Evolutionary conservation across 2,329 filamentous ascomycete genomes (phyloP), one percentile per base, ranked within the genome.

Genomic region (Thelonectria olida): DNA sequence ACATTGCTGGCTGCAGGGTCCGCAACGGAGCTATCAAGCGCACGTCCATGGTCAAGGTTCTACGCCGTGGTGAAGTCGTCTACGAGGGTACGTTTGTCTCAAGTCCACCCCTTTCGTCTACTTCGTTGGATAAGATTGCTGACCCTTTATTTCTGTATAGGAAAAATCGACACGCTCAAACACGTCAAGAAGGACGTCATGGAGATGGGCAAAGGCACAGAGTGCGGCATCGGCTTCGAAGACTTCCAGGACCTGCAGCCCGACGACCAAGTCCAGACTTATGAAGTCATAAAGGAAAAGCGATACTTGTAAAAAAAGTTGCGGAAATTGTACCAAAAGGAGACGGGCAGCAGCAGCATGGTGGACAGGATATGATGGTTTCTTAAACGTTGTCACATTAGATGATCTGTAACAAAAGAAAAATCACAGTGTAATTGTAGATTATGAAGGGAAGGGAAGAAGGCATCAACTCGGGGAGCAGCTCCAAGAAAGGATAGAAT

Each of bases 121-220:
- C 36, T 19, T 39, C 2, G 15, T 47, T n/a, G n/a, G n/a, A 19
- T 9, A 8, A 19, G 19, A n/a, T 49, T 70, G 59, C 66, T 67
- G 55, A 72, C 56, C 55, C 20, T 13, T 36, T 42, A 15, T 3
- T 41, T 39, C 0, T 28, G 20, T 58, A 25, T 19, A 97, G 95
- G 94, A 67, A 85, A 84, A 52, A 86, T 98, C 42, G 85, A 88
- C 17, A 92, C 92, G 1, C 87, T 99, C 60, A 97, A 96, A 80
- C 92, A 96, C 72, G 88, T 91, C 76, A 97, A 98, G 84, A 96
- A 96, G 76, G 92, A 97, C 67, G 92, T 96, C 27, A 82, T 83
- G 45, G 92, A 97, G 73, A 96, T 97, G 88, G 89, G 88, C 71
- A 98, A 97, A 79, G 94, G 93, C 60, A 88, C 85, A n/a, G 96